Conservation (phyloP, 441 rosid species). For the Gossypium davidsonii region DNA sequence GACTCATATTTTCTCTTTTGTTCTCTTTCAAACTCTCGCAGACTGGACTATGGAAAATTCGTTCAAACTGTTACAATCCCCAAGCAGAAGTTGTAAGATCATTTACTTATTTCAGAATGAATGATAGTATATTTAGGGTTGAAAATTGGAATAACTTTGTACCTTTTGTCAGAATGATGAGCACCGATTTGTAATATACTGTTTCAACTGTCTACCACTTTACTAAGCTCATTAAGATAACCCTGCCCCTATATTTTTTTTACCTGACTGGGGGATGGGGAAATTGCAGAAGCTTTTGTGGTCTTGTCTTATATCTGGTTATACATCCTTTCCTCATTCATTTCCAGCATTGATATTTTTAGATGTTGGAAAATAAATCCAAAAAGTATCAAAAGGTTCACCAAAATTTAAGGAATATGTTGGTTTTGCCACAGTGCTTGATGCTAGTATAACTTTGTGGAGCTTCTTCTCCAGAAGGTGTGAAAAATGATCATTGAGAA, state of each 20-base stretch:
- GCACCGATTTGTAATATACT: slow-evolving; percentile 36
- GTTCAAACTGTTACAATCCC: slow-evolving; percentile 48
- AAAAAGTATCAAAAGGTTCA: not conserved
- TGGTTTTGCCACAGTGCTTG: slow-evolving; percentile 49
- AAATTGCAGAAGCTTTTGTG: not conserved
- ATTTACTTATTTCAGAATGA: slow-evolving; percentile 61
- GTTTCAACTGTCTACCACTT: slow-evolving; percentile 20
- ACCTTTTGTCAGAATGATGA: slow-evolving; percentile 60
- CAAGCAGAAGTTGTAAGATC: slow-evolving; percentile 57
- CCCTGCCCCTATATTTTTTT: slow-evolving; percentile 34
- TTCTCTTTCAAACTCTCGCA: slow-evolving; percentile 25
- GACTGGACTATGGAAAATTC: slow-evolving; percentile 52
- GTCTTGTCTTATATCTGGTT: not conserved
- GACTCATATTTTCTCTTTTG: not conserved
- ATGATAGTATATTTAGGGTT: slow-evolving; percentile 46
- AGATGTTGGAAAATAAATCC: not conserved
- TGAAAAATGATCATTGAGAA: slow-evolving; percentile 45
- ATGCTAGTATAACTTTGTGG: slow-evolving; percentile 35
- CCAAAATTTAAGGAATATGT: slow-evolving; percentile 16
- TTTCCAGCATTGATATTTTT: not conserved
- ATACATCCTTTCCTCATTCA: not conserved
- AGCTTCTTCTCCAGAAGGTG: slow-evolving; percentile 37
- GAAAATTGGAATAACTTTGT: slow-evolving; percentile 76
- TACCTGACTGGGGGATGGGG: slow-evolving; percentile 1
- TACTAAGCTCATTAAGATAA: slow-evolving; percentile 19